phyloP scores from a whole-genome alignment of 495 filamentous ascomycete species.

The Zalerion maritima region DNA sequence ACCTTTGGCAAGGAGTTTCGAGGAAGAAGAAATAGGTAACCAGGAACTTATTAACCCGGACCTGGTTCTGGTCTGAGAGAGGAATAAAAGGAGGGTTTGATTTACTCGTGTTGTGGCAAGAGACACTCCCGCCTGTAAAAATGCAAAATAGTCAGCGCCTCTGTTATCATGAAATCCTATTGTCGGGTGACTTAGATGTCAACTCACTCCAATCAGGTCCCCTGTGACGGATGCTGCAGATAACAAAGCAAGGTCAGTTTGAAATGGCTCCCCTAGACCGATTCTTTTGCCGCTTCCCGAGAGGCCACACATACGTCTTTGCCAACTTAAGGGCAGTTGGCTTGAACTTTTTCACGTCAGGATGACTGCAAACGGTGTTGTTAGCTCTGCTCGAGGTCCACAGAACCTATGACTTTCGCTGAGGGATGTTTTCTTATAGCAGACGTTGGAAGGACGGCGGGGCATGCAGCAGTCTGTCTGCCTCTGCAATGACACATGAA shows the following conservation, averaged over 20 bases:
- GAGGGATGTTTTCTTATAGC: too few relatives aligned
- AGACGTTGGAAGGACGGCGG: too few relatives aligned
- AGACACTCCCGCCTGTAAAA: conserved; percentile 66
- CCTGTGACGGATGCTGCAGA: conserved; percentile 72
- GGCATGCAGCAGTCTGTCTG: too few relatives aligned
- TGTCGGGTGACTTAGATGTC: conserved; percentile 4
- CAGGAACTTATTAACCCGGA: background rate
- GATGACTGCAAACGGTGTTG: conserved; percentile 61
- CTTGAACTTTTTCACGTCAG: conserved; percentile 94
- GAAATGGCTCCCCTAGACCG: conserved; percentile 11
- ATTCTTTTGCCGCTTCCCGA: conserved; percentile 5
- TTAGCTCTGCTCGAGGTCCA: too few relatives aligned
- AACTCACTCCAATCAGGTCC: conserved; percentile 97
- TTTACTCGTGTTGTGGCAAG: conserved; percentile 79
- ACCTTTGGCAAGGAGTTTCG: background rate
- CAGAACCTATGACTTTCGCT: too few relatives aligned
- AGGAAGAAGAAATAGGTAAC: background rate
- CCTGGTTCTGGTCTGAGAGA: background rate
- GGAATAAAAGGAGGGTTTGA: conserved; percentile 5
- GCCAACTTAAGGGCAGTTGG: conserved; percentile 87
- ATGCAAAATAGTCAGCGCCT: conserved; percentile 11
- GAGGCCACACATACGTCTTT: conserved; percentile 58
- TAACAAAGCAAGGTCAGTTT: conserved; percentile 24
- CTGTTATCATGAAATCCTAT: conserved; percentile 4
- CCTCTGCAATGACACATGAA: too few relatives aligned